Conservation (phyloP, 2,329 filamentous ascomycete species). For the Arthrobotrys megalospora region DNA sequence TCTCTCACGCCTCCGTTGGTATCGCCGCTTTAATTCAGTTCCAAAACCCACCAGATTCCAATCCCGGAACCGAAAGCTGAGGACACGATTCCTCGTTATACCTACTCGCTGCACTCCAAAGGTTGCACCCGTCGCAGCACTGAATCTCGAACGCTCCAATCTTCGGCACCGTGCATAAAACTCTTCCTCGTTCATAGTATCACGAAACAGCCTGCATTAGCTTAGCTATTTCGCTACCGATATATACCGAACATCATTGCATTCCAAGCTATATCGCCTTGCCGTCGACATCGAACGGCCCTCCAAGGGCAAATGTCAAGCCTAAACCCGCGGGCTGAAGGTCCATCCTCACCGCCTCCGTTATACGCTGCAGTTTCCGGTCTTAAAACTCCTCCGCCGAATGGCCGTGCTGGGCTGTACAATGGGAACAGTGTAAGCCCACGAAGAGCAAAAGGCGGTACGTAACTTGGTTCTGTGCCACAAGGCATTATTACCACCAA, state of each 20-base stretch:
- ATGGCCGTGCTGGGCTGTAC: conserved; percentile 57
- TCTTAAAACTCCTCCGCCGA: conserved; percentile 59
- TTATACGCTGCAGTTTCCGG: conserved; percentile 58
- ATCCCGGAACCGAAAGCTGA: neutral
- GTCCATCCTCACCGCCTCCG: conserved; percentile 60
- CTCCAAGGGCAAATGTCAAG: conserved; percentile 60
- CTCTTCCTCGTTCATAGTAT: neutral
- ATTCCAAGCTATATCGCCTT: conserved; percentile 26
- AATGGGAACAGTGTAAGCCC: conserved; percentile 61
- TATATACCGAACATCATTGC: conserved; percentile 1
- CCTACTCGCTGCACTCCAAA: conserved; percentile 1
- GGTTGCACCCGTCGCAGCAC: conserved; percentile 31
- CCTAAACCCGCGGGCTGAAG: conserved; percentile 60
- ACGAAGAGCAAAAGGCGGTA: conserved; percentile 58
- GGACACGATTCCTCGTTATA: conserved; percentile 6
- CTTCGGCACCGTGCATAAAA: conserved; percentile 4
- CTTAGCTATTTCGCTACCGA: neutral
- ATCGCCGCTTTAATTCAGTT: conserved; percentile 37
- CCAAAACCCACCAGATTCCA: neutral
- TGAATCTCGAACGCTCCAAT: conserved; percentile 23
- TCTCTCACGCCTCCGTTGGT: conserved; percentile 33
- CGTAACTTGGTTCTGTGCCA: conserved; percentile 46
- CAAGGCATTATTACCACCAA: conserved; percentile 9
- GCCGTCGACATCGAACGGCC: conserved; percentile 59
- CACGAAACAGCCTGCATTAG: neutral